Evolutionary conservation across 2,329 filamentous ascomycete genomes (phyloP), one percentile per base, ranked within the genome.

Genomic region (Hypoxylon sp.): DNA sequence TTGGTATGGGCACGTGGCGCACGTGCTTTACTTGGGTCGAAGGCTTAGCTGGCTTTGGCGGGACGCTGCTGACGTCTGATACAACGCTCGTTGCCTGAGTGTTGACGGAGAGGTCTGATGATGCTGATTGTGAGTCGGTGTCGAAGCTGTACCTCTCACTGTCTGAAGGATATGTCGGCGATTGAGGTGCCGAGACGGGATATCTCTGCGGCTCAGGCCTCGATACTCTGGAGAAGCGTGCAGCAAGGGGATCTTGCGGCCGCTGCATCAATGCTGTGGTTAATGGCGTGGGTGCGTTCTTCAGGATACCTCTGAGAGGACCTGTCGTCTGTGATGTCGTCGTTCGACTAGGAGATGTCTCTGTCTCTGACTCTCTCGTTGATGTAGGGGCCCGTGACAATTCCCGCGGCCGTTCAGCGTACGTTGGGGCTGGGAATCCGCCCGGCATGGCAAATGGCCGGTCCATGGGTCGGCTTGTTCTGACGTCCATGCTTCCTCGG

Each of bases 61-160:
- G 57, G 2, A 65, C 58, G 18, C 68, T 70, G 51, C 53, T 60
- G 59, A 73, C 74, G 56, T 74, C 75, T 6, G 78, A 79, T 60
- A 73, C 70, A 36, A 80, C 76, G 22, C 77, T 79, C 5, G 78
- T 80, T 30, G 78, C 78, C 50, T 79, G 72, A 2, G 78, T 80
- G 65, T 75, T 80, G 50, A 75, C 66, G 5, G 78, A 80, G 32
- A 80, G 73, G 22, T 78, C 77, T 0, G 78, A 80, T 0, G 74
- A 75, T 8, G 73, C 73, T 5, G 77, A 78, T 51, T 77, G 75
- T 18, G 78, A 76, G 59, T 79, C 78, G 9, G 77, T 78, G 28
- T 78, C 74, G 56, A 70, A 75, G 49, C 65, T 73, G 42, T 55
- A 64, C 32, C 70, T 74, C 36, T 68, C 69, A 61, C 68, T 73